Conservation (phyloP, 2,329 filamentous ascomycete genomes). For the Xylaria sp. region DNA sequence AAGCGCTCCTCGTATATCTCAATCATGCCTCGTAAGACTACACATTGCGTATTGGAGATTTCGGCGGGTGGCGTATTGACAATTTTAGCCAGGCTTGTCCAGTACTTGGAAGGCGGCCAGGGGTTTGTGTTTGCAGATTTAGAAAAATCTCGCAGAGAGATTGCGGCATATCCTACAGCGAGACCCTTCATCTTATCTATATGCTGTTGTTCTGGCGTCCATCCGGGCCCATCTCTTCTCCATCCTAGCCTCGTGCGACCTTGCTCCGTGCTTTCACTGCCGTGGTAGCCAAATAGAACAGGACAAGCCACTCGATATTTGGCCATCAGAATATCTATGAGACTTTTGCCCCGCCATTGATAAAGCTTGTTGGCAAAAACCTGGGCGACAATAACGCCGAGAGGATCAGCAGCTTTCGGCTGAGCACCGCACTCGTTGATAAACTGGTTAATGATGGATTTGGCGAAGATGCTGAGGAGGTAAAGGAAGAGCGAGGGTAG, state of each 20-base stretch:
- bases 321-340: constrained; percentile 87
- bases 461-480: constrained; percentile 79
- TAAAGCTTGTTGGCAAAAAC: constrained; percentile 78
- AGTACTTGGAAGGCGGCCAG: constrained; percentile 83
- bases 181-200: constrained; percentile 85
- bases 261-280: constrained; percentile 76
- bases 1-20: constrained; percentile 80
- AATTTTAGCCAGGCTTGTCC: constrained; percentile 80
- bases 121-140: constrained; percentile 76
- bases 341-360: constrained; percentile 71
- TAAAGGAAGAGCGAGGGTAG: constrained; percentile 77
- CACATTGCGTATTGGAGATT: constrained; percentile 78
- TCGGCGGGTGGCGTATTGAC: constrained; percentile 76
- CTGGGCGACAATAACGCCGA: constrained; percentile 80
- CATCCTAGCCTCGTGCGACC: constrained; percentile 79
- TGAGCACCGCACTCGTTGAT: constrained; percentile 73
- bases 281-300: constrained; percentile 84
- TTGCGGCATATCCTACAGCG: constrained; percentile 83
- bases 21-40: constrained; percentile 77
- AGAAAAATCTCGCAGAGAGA: constrained; percentile 85
- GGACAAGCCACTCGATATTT: constrained; percentile 87
- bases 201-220: constrained; percentile 77
- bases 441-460: constrained; percentile 77
- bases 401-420: constrained; percentile 75
- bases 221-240: constrained; percentile 70